Conservation (phyloP, 1,284 basidiomycete genomes). For the Ceratorhiza oryzae-sativae region DNA sequence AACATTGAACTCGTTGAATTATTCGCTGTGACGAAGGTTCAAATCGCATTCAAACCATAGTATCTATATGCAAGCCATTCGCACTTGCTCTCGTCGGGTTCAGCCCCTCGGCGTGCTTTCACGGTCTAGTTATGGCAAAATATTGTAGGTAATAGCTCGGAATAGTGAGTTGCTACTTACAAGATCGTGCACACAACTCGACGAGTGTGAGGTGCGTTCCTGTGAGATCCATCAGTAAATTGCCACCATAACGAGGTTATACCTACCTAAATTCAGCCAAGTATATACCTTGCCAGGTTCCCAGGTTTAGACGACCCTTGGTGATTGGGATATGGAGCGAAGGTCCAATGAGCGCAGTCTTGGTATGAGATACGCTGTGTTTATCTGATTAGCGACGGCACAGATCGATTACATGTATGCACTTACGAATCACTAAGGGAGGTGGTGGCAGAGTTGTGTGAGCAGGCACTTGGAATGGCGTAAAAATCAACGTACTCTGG, state of each 20-base stretch:
- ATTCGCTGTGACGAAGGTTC: neutral
- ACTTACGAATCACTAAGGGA: constrained; percentile 69
- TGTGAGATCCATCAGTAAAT: neutral
- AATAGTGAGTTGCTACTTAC: constrained; percentile 53
- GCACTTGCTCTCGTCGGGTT: neutral
- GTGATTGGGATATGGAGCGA: constrained; percentile 43
- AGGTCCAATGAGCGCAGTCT: constrained; percentile 95
- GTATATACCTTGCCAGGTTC: constrained; percentile 67
- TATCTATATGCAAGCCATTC: neutral
- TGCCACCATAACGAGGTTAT: too few species aligned
- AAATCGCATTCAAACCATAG: neutral
- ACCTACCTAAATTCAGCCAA: constrained; percentile 74
- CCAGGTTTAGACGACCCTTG: constrained; percentile 21
- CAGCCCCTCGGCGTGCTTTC: neutral
- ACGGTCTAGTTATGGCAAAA: neutral
- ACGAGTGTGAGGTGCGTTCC: constrained; percentile 65
- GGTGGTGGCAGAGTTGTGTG: constrained; percentile 28
- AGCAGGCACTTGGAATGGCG: neutral
- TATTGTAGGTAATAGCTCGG: neutral
- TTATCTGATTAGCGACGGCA: neutral
- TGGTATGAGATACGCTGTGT: constrained; percentile 85
- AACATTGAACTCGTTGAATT: constrained; percentile 32
- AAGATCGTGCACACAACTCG: constrained; percentile 83
- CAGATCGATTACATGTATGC: neutral
- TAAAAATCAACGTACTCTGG: constrained; percentile 66